Conservation (phyloP, 192 early-diverging fungal species). For the Coemansia sp. region DNA sequence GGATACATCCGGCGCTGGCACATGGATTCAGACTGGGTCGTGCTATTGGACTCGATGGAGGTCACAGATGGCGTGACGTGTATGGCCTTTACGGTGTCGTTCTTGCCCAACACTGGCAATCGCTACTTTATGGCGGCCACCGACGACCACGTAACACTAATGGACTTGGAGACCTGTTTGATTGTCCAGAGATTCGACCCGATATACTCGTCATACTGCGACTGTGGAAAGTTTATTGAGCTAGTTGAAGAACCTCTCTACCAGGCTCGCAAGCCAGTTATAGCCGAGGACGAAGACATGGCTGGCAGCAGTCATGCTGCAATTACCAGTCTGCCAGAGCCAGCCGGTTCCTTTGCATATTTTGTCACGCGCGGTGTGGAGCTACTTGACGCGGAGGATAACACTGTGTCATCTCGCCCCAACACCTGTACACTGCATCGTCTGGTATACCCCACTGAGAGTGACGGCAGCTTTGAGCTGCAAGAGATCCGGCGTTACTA, state of each 20-base stretch:
- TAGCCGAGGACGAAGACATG: conserved; percentile 32
- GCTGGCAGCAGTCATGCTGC: background rate
- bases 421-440: conserved; percentile 89
- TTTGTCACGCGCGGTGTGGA: conserved; percentile 90
- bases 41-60: conserved; percentile 61
- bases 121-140: conserved; percentile 89
- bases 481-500: conserved; percentile 74
- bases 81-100: conserved; percentile 96
- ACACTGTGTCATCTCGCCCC: conserved; percentile 70
- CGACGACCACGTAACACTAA: conserved; percentile 85
- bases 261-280: conserved; percentile 31
- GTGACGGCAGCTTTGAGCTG: conserved; percentile 70
- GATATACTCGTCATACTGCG: conserved; percentile 93
- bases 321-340: conserved; percentile 5
- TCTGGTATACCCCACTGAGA: conserved; percentile 75
- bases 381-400: conserved; percentile 77
- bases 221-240: conserved; percentile 88
- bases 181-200: conserved; percentile 60
- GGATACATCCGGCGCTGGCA: conserved; percentile 93
- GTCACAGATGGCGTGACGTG: conserved; percentile 85
- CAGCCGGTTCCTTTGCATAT: conserved; percentile 63
- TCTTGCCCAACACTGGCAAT: conserved; percentile 92
- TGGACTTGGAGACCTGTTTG: conserved; percentile 78
- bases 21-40: conserved; percentile 76
- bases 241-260: conserved; percentile 60